Percentiles rank a stretch among this genome's conserved stretches.
phyloP scores from a whole-genome alignment of 2,329 filamentous ascomycete species.

The Ascochyta viciae-villosae region DNA sequence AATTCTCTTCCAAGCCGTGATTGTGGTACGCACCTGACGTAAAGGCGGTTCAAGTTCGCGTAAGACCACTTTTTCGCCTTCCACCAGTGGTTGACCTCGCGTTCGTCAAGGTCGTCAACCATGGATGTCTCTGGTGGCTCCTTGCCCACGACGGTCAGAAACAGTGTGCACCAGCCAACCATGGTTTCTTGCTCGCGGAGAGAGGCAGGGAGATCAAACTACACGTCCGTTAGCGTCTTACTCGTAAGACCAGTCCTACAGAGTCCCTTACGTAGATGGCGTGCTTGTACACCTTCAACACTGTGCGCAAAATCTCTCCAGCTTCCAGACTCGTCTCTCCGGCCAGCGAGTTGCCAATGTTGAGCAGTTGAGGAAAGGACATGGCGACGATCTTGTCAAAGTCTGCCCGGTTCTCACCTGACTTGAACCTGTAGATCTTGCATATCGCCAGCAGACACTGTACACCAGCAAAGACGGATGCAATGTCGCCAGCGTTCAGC shows the following conservation, averaged over 20 bases:
- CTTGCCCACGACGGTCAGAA: conserved; percentile 89
- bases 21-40: conserved; percentile 72
- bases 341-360: conserved; percentile 86
- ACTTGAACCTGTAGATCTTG: conserved; percentile 94
- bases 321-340: conserved; percentile 93
- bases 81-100: conserved; percentile 98
- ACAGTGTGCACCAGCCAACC: conserved; percentile 95
- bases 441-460: conserved; percentile 95
- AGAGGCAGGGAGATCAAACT: conserved; percentile 85
- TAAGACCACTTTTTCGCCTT: conserved; percentile 99
- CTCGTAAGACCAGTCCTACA: not conserved
- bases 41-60: conserved; percentile 94
- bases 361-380: conserved; percentile 85
- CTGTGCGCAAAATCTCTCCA: conserved; percentile 93
- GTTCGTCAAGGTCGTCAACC: conserved; percentile 79
- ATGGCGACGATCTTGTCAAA: conserved; percentile 94
- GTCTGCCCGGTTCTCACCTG: conserved; percentile 79
- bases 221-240: conserved; percentile 38
- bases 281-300: conserved; percentile 97
- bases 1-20: not conserved
- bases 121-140: conserved; percentile 79
- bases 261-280: conserved; percentile 81
- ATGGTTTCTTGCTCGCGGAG: conserved; percentile 83
- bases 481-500: conserved; percentile 83
- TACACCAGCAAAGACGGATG: conserved; percentile 88